These are phyloP conservation scores for Lumnitzera littorea DNA, from an alignment of 345 rosid genomes.

Conservation along the genomic window DNA sequence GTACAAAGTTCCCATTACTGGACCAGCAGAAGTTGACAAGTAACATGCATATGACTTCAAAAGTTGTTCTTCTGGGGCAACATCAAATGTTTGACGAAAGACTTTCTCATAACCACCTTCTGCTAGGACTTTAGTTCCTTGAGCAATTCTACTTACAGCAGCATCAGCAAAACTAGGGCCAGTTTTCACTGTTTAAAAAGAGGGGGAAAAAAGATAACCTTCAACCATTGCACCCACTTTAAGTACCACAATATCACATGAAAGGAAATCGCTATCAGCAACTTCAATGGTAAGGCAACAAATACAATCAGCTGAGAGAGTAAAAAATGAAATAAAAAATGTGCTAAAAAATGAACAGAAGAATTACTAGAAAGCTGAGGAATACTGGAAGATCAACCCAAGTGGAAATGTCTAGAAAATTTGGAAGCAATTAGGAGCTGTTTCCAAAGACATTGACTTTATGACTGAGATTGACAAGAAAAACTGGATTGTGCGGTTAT, in stretches of 20 bases:
- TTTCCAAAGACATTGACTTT: too few relatives aligned
- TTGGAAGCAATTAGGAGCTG: too few relatives aligned
- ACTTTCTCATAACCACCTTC: constrained; percentile 96
- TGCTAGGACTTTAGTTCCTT: constrained; percentile 82
- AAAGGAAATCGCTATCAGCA: neutral
- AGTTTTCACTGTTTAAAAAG: constrained; percentile 60
- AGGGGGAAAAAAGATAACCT: neutral
- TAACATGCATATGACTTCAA: constrained; percentile 77
- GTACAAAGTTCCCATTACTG: constrained; percentile 85
- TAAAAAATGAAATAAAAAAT: neutral
- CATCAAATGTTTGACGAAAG: constrained; percentile 69
- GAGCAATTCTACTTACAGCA: constrained; percentile 85
- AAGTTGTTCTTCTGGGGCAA: constrained; percentile 69
- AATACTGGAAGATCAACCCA: too few relatives aligned
- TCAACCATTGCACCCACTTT: neutral
- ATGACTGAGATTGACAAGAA: too few relatives aligned
- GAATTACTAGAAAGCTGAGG: neutral
- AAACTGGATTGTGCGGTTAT: too few relatives aligned
- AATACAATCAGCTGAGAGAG: neutral
- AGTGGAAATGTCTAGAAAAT: too few relatives aligned
- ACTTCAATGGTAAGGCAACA: neutral
- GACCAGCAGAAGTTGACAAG: constrained; percentile 95
- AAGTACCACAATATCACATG: neutral
- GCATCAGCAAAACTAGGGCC: constrained; percentile 92
- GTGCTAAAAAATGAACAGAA: neutral